These are phyloP conservation scores for Pichia terricola DNA, from an alignment of 1,139 yeast species.

Conservation along the genomic window DNA sequence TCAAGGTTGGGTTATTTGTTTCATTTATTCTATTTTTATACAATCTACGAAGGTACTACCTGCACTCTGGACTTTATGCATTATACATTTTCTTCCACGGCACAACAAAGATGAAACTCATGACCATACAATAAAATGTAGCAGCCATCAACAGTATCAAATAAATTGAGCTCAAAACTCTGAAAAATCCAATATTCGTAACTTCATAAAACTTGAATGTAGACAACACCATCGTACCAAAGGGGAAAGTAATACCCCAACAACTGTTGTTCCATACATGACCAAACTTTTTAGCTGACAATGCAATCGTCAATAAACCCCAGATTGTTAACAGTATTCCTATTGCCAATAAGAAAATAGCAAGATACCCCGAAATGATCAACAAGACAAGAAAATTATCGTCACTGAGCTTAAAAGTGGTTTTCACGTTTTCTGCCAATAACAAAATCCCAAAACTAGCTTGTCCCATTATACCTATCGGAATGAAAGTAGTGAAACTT, in stretches of 20 bases:
- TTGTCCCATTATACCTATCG: constrained; percentile 72
- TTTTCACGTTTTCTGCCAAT: too few species aligned
- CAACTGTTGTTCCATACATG: too few species aligned
- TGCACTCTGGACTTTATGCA: too few species aligned
- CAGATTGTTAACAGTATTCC: constrained; percentile 52
- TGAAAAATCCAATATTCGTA: constrained; percentile 40
- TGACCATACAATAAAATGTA: constrained; percentile 30
- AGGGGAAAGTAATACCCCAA: constrained; percentile 88
- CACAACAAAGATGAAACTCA: constrained; percentile 26
- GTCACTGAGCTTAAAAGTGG: too few species aligned
- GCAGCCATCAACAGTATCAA: constrained; percentile 35
- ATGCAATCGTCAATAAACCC: constrained; percentile 34
- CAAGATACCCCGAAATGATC: too few species aligned
- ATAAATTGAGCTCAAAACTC: constrained; percentile 53
- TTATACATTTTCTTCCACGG: constrained; percentile 15
- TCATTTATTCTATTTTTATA: too few species aligned
- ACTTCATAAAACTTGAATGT: constrained; percentile 40
- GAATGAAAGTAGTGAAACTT: constrained; percentile 48
- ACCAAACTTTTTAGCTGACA: too few species aligned
- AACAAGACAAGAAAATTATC: too few species aligned
- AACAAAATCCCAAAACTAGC: constrained; percentile 54
- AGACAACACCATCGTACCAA: constrained; percentile 73
- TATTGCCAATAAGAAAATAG: constrained; percentile 24
- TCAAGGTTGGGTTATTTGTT: too few species aligned
- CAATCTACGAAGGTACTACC: too few species aligned